Base-by-base conservation (phyloP, 208 protist species). In the Strigomonas galati region DNA sequence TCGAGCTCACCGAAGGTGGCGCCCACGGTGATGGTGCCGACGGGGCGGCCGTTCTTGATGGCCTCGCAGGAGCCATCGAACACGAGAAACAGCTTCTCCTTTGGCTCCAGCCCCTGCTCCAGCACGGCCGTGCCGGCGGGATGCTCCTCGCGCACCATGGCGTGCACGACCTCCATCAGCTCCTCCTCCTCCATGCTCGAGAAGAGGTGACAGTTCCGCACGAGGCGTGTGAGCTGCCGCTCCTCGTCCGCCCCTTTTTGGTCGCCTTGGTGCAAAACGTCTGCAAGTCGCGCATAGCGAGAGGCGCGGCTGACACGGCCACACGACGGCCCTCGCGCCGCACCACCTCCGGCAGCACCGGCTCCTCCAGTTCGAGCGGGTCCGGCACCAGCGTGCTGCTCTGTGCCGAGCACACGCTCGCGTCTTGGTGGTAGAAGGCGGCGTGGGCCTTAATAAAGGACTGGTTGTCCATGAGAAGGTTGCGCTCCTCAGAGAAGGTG, bases 1-100 rank as follows among this genome's bases (percentile, higher is more conserved):
- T 93, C 89, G 15, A 95, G 68, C 49, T 92, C 87, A 0, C 89
- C 92, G 65, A 97, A 95, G 17, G 78, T 83, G 28, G 68, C 76
- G 17, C 92, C 92, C 12, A 68, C 65, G 65, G 73, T 59, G 44
- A 93, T 57, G 43, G 78, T 71, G 49, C 73, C 75, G 24, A 95
- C 69, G 15, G 72, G 48, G 65, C 79, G 85, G 55, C 85, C 87
- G 54, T 93, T 87, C 65, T 91, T 88, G 59, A 95, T 86, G 5
- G 83, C 80, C 56, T 94, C 87, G 64, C 90, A 94, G 6, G 76
- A 87, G 51, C 92, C 92, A 48, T 92, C 73, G 12, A 73, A 67
- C 59, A 97, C 69, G 30, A 94, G 68, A 67, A 85, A 95, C 23
- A 97, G 72, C 62, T 82, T 85, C 53, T 87, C 79, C 1, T 75